Evolutionary conservation across 2,329 filamentous ascomycete genomes (phyloP).

Genomic region (Aspergillus sp.): DNA sequence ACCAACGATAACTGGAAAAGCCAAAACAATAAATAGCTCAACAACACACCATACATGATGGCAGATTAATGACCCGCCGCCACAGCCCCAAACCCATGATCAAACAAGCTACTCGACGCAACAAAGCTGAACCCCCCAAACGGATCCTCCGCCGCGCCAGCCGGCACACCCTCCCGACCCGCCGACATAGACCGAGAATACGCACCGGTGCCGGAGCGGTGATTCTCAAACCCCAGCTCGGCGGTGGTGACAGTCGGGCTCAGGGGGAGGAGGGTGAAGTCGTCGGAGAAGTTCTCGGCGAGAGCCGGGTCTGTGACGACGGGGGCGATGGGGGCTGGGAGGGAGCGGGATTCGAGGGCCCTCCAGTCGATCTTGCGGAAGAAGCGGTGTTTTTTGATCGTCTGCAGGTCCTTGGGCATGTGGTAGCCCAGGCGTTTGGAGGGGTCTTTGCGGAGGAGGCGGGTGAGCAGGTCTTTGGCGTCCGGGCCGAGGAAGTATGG

Average conservation of each 20-base stretch:
- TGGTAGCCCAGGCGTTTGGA: constrained; percentile 77
- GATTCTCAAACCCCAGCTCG: constrained; percentile 13
- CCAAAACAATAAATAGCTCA: too few relatives aligned
- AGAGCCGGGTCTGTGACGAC: constrained; percentile 91
- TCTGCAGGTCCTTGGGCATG: constrained; percentile 78
- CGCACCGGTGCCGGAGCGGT: constrained; percentile 9
- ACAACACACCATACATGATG: too few relatives aligned
- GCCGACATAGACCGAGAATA: constrained; percentile 11
- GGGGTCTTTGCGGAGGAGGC: constrained; percentile 85
- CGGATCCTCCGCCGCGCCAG: constrained; percentile 25
- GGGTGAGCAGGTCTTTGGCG: constrained; percentile 85
- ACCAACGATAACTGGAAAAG: too few relatives aligned
- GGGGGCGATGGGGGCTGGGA: constrained; percentile 82
- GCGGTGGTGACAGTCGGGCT: constrained; percentile 54
- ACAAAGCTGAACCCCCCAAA: constrained; percentile 43
- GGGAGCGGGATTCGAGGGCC: constrained; percentile 67
- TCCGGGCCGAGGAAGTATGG: constrained; percentile 88
- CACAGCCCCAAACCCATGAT: constrained; percentile 24
- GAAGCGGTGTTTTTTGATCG: constrained; percentile 87
- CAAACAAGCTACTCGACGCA: constrained; percentile 38
- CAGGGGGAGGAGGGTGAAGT: constrained; percentile 79
- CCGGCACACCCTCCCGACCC: constrained; percentile 8
- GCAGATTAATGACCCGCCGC: neutral
- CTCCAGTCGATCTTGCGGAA: constrained; percentile 97
- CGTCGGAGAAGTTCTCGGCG: constrained; percentile 89